phyloP scores from a whole-genome alignment of 495 filamentous ascomycete genomes.

The Staphylotrichum tortipilum region DNA sequence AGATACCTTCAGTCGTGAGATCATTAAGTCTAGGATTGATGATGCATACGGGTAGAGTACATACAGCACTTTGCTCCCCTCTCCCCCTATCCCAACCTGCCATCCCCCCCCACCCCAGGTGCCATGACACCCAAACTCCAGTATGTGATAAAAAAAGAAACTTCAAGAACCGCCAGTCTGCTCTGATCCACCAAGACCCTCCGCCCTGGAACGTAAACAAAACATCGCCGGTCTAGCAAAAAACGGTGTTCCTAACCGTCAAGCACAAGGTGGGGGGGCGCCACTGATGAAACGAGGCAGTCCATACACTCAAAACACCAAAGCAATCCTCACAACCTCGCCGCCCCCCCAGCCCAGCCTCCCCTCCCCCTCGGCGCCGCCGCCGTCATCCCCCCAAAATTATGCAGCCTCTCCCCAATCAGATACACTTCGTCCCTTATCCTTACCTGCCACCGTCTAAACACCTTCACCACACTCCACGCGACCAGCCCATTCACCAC shows the following conservation, averaged over 20 bases:
- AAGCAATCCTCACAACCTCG: too few species aligned
- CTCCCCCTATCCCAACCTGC: not conserved
- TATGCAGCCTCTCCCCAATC: slow-evolving; percentile 88
- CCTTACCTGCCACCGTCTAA: slow-evolving; percentile 68
- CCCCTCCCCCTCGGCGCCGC: slow-evolving; percentile 13
- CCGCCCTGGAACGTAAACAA: not conserved
- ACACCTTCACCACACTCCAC: slow-evolving; percentile 49
- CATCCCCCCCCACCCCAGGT: not conserved
- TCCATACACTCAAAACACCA: too few species aligned
- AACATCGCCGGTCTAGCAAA: not conserved
- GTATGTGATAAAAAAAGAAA: not conserved
- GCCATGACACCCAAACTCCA: not conserved
- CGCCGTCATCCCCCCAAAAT: slow-evolving; percentile 60
- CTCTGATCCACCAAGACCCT: too few species aligned
- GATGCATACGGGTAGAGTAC: too few species aligned
- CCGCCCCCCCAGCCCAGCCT: slow-evolving; percentile 25
- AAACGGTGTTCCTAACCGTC: too few species aligned
- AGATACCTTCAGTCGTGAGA: too few species aligned
- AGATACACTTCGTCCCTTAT: slow-evolving; percentile 93
- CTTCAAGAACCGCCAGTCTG: too few species aligned
- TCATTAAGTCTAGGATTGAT: not conserved
- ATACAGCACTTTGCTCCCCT: not conserved
- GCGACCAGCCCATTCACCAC: slow-evolving; percentile 26
- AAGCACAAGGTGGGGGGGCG: too few species aligned
- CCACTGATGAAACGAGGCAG: too few species aligned